A percentile compares a stretch with the other conserved stretches of the same genome.
These are phyloP conservation scores for Aspergillus sparsus DNA, from an alignment of 495 filamentous ascomycete species.

Conservation along the genomic window DNA sequence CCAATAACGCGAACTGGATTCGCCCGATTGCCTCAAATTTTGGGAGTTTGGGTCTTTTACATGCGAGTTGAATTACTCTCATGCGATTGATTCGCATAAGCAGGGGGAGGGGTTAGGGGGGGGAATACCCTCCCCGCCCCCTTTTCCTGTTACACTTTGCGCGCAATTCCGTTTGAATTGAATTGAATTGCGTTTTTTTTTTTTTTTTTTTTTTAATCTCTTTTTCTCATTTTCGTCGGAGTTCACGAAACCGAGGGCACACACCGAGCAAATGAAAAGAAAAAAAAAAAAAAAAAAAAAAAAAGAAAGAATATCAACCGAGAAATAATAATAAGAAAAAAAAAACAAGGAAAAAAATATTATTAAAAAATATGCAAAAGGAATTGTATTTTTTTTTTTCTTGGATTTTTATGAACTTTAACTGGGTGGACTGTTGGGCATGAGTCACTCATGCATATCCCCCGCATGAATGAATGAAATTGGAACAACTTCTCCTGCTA, in stretches of 20 bases:
- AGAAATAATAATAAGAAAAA: slow-evolving; percentile 5
- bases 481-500: neutral
- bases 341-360: slow-evolving; percentile 2
- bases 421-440: slow-evolving; percentile 5
- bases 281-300: neutral
- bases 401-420: neutral
- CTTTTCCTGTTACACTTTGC: neutral
- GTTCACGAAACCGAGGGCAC: neutral
- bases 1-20: slow-evolving; percentile 16
- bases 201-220: neutral
- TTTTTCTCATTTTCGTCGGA: neutral
- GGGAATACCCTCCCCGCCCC: neutral
- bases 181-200: neutral
- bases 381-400: neutral
- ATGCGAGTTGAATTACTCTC: slow-evolving; percentile 11
- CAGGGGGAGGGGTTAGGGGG: neutral
- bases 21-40: slow-evolving; percentile 7
- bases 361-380: slow-evolving; percentile 2
- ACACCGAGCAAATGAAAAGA: slow-evolving; percentile 2
- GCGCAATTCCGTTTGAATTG: neutral
- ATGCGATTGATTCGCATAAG: slow-evolving; percentile 7
- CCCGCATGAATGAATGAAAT: slow-evolving; percentile 14
- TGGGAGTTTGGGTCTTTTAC: slow-evolving; percentile 8
- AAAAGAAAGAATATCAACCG: neutral
- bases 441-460: slow-evolving; percentile 6